These are phyloP conservation scores for Dacryopinax primogenitus DNA, from an alignment of 768 basidiomycete species.

Conservation along the genomic window DNA sequence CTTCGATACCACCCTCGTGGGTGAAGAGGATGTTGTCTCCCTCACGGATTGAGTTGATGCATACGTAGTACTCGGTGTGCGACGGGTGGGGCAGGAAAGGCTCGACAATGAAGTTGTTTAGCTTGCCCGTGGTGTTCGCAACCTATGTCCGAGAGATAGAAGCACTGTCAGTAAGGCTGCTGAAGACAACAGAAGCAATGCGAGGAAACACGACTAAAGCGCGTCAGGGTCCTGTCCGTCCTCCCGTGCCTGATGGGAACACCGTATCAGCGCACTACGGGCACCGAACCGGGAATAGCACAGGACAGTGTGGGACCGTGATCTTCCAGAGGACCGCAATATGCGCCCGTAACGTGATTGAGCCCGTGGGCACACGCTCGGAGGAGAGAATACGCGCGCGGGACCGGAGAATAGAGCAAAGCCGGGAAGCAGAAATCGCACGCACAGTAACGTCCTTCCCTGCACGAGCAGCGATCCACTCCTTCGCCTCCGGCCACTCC, in stretches of 20 bases:
- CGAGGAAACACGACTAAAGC: neutral
- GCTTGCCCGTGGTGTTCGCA: slow-evolving; percentile 83
- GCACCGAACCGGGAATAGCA: neutral
- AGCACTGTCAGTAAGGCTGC: slow-evolving; percentile 4
- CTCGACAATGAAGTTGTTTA: slow-evolving; percentile 96
- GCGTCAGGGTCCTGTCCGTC: slow-evolving; percentile 3
- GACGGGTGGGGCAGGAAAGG: slow-evolving; percentile 96
- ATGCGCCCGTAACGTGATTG: neutral
- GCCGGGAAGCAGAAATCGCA: slow-evolving; percentile 19
- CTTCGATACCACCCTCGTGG: slow-evolving; percentile 96
- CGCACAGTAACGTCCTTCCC: slow-evolving; percentile 84
- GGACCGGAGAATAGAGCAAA: slow-evolving; percentile 12
- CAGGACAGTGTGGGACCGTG: neutral
- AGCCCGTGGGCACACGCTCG: neutral
- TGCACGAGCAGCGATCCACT: slow-evolving; percentile 77
- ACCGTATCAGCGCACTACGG: neutral
- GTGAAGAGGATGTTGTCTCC: slow-evolving; percentile 97
- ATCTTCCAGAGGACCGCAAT: neutral
- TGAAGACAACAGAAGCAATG: neutral
- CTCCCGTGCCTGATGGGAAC: slow-evolving; percentile 3
- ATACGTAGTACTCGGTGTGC: slow-evolving; percentile 93
- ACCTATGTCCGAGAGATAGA: slow-evolving; percentile 43
- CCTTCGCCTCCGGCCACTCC: slow-evolving; percentile 70
- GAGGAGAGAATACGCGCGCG: neutral
- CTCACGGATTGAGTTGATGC: slow-evolving; percentile 89